Evolutionary conservation across 768 basidiomycete species (phyloP), one percentile per base, ranked within the genome.

Genomic region (Suillus ampliporus): DNA sequence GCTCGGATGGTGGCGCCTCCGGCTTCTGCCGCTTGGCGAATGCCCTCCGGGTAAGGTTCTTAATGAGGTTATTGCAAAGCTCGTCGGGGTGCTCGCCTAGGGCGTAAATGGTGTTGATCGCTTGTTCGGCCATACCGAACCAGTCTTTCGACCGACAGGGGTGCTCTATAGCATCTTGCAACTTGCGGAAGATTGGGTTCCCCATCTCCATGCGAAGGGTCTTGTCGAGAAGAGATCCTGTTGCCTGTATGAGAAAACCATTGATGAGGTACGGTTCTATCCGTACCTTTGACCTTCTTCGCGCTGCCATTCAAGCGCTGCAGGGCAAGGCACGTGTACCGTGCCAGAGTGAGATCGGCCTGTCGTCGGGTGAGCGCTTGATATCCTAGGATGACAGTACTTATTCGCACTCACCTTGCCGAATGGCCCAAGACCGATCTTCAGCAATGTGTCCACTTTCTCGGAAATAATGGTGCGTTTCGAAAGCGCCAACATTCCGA

Each of bases 61-160:
- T 92, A 73, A 99, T 89, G 57, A 99, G 80, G 2, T 82, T 83
- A 60, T 88, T 84, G 74, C 94, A 96, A 38, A 98, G 80, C 2
- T 83, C 73, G 71, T 97, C 97, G 1, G 97, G 97, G 65, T 95
- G 94, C 69, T 98, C 94, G 21, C 93, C 96, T 2, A 99, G 85
- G 0, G 91, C 89, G 68, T 99, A 99, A 57, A 97, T 90, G 1
- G 97, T 95, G 73, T 99, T 98, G 77, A 99, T 89, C 10, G 89
- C 93, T 74, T 99, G 97, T 74, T 99, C 97, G 0, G 97, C 94
- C 78, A 99, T 87, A 11, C 90, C 90, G 68, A 99, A 99, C 97
- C 97, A 99, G 62, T 98, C 95, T 67, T 89, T 92, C 21, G 90
- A 90, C 50, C 88, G 84, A 61, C 89, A 92, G 0, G 94, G 90